phyloP scores from a whole-genome alignment of 768 basidiomycete genomes.

The Holtermannia corniformis region DNA sequence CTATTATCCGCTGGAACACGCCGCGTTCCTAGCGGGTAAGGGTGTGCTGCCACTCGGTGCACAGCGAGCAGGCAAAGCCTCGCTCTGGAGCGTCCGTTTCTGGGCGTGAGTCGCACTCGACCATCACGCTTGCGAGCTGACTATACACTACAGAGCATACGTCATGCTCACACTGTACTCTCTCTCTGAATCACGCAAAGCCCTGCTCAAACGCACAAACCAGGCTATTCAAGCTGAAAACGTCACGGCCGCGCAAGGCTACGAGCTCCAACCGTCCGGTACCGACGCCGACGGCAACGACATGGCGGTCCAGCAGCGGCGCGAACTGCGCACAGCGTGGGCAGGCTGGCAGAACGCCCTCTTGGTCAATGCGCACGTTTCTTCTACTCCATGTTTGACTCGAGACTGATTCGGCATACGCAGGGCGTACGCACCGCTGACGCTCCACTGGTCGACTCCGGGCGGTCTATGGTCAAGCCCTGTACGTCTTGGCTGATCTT shows the following conservation, averaged over 20 bases:
- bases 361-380: conserved; percentile 21
- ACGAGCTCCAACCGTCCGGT: conserved; percentile 15
- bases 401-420: too few species aligned
- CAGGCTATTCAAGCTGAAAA: conserved; percentile 1
- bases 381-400: not conserved
- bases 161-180: conserved; percentile 31
- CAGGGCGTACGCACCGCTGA: conserved; percentile 39
- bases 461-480: conserved; percentile 33
- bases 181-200: conserved; percentile 12
- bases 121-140: too few species aligned
- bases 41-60: conserved; percentile 23
- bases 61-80: conserved; percentile 6
- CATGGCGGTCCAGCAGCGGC: not conserved
- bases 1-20: conserved; percentile 39
- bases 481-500: conserved; percentile 2
- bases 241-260: conserved; percentile 19
- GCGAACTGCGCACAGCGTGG: conserved; percentile 18
- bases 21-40: conserved; percentile 30
- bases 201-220: conserved; percentile 15
- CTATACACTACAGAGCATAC: conserved; percentile 6
- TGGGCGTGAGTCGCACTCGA: conserved; percentile 31
- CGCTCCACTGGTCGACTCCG: conserved; percentile 36
- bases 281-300: not conserved
- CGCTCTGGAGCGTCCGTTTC: conserved; percentile 37
- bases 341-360: conserved; percentile 18